These are phyloP conservation scores for Microstegium vimineum DNA, from an alignment of 176 grass and related monocot genomes.

Conservation along the genomic window DNA sequence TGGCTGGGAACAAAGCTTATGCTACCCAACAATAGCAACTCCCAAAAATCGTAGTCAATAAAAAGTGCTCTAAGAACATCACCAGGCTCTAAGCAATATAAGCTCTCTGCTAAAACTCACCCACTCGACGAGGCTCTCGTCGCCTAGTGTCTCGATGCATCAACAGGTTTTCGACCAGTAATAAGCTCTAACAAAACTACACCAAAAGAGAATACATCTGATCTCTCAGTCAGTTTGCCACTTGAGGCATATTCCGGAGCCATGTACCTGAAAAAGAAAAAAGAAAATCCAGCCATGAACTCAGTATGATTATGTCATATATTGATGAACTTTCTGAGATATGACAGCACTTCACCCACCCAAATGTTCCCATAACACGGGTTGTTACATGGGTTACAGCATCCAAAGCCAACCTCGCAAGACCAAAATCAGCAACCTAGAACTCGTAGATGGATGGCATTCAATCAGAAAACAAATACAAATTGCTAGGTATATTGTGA, in stretches of 20 bases:
- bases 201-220: slow-evolving; percentile 91
- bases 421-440: slow-evolving; percentile 93
- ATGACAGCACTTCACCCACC: slow-evolving; percentile 40
- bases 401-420: slow-evolving; percentile 86
- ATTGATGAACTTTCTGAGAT: neutral
- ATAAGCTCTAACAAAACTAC: slow-evolving; percentile 93
- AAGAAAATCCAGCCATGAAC: neutral
- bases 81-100: neutral
- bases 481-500: neutral
- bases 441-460: slow-evolving; percentile 3
- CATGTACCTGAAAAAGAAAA: slow-evolving; percentile 53
- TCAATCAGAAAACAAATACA: slow-evolving; percentile 4
- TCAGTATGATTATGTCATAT: neutral
- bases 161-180: slow-evolving; percentile 78
- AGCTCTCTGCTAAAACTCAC: slow-evolving; percentile 32
- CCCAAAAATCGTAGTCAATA: neutral
- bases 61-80: neutral
- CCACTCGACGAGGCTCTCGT: slow-evolving; percentile 94
- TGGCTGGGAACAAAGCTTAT: neutral
- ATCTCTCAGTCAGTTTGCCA: slow-evolving; percentile 87
- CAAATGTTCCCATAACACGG: slow-evolving; percentile 96
- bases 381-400: slow-evolving; percentile 90
- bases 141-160: slow-evolving; percentile 51
- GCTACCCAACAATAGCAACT: neutral
- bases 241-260: slow-evolving; percentile 91